Evolutionary conservation across 441 rosid genomes (phyloP).

Genomic region (Croton setiger): DNA sequence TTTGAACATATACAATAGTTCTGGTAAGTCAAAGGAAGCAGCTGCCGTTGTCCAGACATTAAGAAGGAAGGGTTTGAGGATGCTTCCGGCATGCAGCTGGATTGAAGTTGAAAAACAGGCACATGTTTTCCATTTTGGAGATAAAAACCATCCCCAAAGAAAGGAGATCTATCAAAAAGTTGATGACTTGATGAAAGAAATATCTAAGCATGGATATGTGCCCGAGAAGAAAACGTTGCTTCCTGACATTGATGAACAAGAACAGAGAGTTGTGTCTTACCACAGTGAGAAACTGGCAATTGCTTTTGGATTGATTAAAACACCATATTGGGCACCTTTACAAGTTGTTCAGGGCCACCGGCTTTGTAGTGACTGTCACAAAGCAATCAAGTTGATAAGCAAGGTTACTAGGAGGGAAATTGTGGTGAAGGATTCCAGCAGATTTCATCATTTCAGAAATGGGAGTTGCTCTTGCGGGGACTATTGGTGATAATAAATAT

Average conservation of each 20-base stretch:
- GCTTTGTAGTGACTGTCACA: conserved; percentile 77
- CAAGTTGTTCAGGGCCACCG: conserved; percentile 86
- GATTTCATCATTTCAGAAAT: conserved; percentile 75
- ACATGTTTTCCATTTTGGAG: conserved; percentile 65
- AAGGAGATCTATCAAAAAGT: conserved; percentile 62
- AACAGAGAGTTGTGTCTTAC: conserved; percentile 36
- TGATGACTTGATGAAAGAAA: conserved; percentile 61
- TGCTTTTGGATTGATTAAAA: conserved; percentile 68
- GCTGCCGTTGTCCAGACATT: conserved; percentile 62
- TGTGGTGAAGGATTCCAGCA: conserved; percentile 75
- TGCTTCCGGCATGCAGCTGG: conserved; percentile 82
- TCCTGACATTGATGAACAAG: conserved; percentile 75
- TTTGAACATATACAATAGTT: conserved; percentile 68
- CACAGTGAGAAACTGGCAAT: conserved; percentile 86
- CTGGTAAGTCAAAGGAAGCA: conserved; percentile 70
- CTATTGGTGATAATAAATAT: conserved; percentile 64
- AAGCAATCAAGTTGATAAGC: conserved; percentile 60
- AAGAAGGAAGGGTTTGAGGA: conserved; percentile 68
- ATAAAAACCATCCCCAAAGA: conserved; percentile 48
- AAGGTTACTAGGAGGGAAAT: conserved; percentile 54
- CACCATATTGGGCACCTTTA: conserved; percentile 51
- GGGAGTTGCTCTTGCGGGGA: conserved; percentile 89
- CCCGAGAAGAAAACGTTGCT: conserved; percentile 48
- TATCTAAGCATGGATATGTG: conserved; percentile 49
- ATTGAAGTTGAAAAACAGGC: conserved; percentile 57